phyloP scores from a whole-genome alignment of 2,329 filamentous ascomycete genomes.

The Pseudogymnoascus sp. region DNA sequence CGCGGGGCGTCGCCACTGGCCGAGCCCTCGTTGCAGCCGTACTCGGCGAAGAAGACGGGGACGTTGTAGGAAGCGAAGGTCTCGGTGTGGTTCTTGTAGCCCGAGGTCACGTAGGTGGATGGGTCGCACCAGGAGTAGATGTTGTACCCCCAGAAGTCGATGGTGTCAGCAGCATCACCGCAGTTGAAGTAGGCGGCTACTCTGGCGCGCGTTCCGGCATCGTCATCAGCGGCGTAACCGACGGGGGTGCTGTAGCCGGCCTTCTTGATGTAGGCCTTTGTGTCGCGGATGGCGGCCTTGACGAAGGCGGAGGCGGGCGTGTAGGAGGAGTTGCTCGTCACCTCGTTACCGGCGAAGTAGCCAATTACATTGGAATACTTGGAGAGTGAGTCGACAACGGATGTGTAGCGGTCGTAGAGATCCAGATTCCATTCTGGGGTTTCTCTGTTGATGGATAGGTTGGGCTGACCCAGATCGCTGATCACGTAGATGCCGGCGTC shows the following conservation, averaged over 20 bases:
- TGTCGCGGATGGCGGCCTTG: constrained; percentile 93
- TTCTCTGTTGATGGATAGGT: constrained; percentile 74
- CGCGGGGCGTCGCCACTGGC: constrained; percentile 41
- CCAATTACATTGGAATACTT: constrained; percentile 87
- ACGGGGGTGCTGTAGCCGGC: constrained; percentile 73
- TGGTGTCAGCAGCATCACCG: constrained; percentile 54
- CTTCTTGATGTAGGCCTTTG: constrained; percentile 80
- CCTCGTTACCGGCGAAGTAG: constrained; percentile 98
- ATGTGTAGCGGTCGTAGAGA: constrained; percentile 72
- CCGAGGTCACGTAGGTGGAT: constrained; percentile 65
- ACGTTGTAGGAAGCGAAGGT: constrained; percentile 85
- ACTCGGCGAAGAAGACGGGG: constrained; percentile 95
- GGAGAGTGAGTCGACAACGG: constrained; percentile 70
- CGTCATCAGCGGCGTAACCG: constrained; percentile 92
- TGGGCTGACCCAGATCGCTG: constrained; percentile 77
- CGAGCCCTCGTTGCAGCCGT: constrained; percentile 71
- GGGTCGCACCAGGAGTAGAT: constrained; percentile 98
- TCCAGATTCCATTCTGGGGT: constrained; percentile 68
- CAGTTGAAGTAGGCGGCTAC: constrained; percentile 94
- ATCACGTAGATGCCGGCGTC: constrained; percentile 91
- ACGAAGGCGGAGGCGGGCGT: constrained; percentile 85
- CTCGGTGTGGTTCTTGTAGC: constrained; percentile 70
- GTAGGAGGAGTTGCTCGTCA: constrained; percentile 80
- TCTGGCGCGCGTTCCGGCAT: constrained; percentile 68
- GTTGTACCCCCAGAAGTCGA: constrained; percentile 99